Conservation (phyloP, 2,329 filamentous ascomycete species). For the Exophiala bonariae region DNA sequence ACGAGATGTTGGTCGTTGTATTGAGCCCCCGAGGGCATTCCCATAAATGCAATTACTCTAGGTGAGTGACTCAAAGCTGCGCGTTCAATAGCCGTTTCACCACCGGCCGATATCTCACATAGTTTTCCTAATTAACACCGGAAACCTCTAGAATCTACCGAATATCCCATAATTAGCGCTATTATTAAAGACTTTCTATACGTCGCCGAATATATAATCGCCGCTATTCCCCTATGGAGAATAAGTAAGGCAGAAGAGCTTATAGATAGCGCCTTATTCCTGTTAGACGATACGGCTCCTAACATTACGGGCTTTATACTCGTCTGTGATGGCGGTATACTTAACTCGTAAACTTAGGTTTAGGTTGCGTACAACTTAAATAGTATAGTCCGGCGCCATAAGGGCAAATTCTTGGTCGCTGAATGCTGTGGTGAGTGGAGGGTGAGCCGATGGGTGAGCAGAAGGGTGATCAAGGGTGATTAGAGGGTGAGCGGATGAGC, state of each 20-base stretch:
- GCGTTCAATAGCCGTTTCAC: slow-evolving; percentile 1
- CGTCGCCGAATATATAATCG: slow-evolving; percentile 3
- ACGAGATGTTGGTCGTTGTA: slow-evolving; percentile 29
- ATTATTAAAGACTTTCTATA: slow-evolving; percentile 7
- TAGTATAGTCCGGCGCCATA: slow-evolving; percentile 1
- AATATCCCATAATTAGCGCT: slow-evolving; percentile 2
- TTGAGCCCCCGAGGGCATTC: slow-evolving; percentile 12
- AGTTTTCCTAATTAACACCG: slow-evolving; percentile 3
- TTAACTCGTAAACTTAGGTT: slow-evolving; percentile 19
- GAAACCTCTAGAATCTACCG: slow-evolving; percentile 3
- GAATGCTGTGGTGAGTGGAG: slow-evolving; percentile 2
- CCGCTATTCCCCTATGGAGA: slow-evolving; percentile 8
- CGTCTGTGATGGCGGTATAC: slow-evolving; percentile 11
- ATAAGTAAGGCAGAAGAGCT: slow-evolving; percentile 12
- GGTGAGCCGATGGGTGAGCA: slow-evolving; percentile 3
- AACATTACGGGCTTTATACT: slow-evolving; percentile 5
- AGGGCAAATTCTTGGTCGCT: slow-evolving; percentile 1
- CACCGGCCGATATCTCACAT: background rate
- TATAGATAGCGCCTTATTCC: slow-evolving; percentile 9
- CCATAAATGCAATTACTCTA: slow-evolving; percentile 12
- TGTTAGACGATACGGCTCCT: slow-evolving; percentile 5
- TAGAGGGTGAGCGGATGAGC: slow-evolving; percentile 2
- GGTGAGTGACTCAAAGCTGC: slow-evolving; percentile 2
- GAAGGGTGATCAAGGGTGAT: slow-evolving; percentile 1
- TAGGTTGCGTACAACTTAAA: slow-evolving; percentile 1